Percentiles rank a stretch among this genome's conserved stretches.
These are phyloP conservation scores for Arxiozyma slooffiae DNA, from an alignment of 1,139 yeast genomes.

Conservation along the genomic window DNA sequence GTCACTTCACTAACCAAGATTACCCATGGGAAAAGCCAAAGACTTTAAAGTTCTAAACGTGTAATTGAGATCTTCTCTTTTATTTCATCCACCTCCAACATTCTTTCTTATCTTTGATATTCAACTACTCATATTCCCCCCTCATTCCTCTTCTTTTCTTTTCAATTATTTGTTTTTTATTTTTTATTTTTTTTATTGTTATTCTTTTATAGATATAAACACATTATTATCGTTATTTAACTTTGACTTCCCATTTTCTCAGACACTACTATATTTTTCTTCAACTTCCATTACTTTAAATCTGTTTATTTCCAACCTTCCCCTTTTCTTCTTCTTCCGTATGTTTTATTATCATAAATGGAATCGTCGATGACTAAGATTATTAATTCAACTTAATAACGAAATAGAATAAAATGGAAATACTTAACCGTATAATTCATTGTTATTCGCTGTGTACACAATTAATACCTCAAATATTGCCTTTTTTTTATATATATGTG, in stretches of 20 bases:
- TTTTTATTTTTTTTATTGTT: not conserved
- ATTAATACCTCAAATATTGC: not conserved
- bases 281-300: too few relatives aligned
- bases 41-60: conserved; percentile 58
- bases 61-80: not conserved
- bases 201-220: not conserved
- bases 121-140: too few relatives aligned
- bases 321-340: too few relatives aligned
- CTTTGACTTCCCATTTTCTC: not conserved
- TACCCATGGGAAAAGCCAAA: conserved; percentile 98
- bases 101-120: too few relatives aligned
- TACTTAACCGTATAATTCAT: not conserved
- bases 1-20: conserved; percentile 98
- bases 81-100: not conserved
- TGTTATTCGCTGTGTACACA: not conserved
- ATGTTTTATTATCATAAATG: not conserved
- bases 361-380: not conserved
- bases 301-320: too few relatives aligned
- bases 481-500: not conserved
- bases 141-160: not conserved
- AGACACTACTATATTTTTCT: not conserved
- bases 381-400: conserved; percentile 8
- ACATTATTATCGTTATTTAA: not conserved
- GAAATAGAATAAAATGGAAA: not conserved
- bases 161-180: not conserved